A percentile compares a stretch with the other conserved stretches of the same genome.
These are phyloP conservation scores for Stereocaulon alpinum DNA, from an alignment of 495 filamentous ascomycete species.

Conservation along the genomic window DNA sequence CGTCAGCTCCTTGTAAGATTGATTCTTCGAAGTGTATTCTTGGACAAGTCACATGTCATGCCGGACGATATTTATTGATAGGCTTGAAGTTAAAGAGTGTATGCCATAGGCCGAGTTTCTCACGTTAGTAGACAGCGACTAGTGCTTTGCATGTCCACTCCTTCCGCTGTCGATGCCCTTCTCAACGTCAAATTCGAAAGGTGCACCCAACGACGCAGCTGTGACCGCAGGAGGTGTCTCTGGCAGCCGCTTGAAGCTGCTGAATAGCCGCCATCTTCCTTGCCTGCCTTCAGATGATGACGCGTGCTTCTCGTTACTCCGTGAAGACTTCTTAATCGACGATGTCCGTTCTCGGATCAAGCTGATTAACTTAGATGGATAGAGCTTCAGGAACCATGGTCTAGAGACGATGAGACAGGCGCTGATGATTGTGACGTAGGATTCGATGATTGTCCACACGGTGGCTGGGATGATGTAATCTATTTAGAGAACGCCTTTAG, in stretches of 20 bases:
- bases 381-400: slow-evolving; percentile 19
- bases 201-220: background rate
- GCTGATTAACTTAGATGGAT: slow-evolving; percentile 12
- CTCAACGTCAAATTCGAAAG: background rate
- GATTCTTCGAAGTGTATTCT: too few relatives aligned
- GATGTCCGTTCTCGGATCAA: background rate
- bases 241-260: background rate
- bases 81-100: too few relatives aligned
- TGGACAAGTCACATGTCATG: too few relatives aligned
- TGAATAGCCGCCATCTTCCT: background rate
- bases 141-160: background rate
- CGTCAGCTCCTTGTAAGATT: too few relatives aligned
- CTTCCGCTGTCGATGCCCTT: background rate
- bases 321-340: background rate
- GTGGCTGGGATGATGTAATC: slow-evolving; percentile 24
- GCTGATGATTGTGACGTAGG: slow-evolving; percentile 34
- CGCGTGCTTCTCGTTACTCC: background rate
- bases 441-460: slow-evolving; percentile 37
- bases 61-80: too few relatives aligned
- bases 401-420: slow-evolving; percentile 29
- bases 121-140: background rate
- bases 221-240: background rate
- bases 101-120: too few relatives aligned
- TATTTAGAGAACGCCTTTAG: background rate
- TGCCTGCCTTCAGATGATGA: background rate